Base-by-base conservation (phyloP, 345 rosid genomes). In the Eucalyptus lansdowneana region DNA sequence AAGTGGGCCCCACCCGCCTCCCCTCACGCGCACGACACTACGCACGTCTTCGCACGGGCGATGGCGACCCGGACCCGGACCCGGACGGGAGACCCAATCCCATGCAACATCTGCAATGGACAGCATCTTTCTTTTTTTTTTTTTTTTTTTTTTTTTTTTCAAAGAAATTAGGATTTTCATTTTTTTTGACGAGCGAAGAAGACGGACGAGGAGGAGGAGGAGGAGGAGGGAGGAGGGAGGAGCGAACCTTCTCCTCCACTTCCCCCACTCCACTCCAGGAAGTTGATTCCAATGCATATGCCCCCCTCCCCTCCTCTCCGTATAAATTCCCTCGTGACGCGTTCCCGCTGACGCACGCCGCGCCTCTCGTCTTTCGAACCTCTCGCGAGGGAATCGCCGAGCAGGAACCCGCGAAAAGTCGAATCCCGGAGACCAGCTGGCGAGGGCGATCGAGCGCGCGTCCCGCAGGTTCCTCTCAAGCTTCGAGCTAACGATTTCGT, bases 121-220 rank as follows among this genome's bases (percentile, higher is more conserved):
- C 76, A 5, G 76, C 88, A 87, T 87, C 88, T 87, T 40, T 19
- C 15, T 34, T 31, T 4, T 4, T 31, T 6, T 1, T 8, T n/a
- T 15, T 8, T 1, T 2, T 1, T 3, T 7, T 11, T 1, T 2
- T 0, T 67, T 65, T 7, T 3, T 9, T 54, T 19, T 11, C 11
- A 44, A n/a, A 44, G 17, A 62, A 13, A 13, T 13, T 14, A 44
- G 5, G 29, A 29, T n/a, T 22, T 5, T 29, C 2, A 4, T 21
- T 37, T 76, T 72, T 76, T 76, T 22, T 11, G 1, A 22, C 85
- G 9, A 40, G 85, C 24, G 85, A 72, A 72, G 80, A 16, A 31
- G 81, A 62, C 15, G 15, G 67, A 60, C 14, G 65, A 24, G 7
- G n/a, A 60, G 7, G 31, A n/a, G 72, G 19, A 65, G 37, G 37